Conservation (phyloP, 352 stramenopile genomes). For the Phytopythium mirpurense region DNA sequence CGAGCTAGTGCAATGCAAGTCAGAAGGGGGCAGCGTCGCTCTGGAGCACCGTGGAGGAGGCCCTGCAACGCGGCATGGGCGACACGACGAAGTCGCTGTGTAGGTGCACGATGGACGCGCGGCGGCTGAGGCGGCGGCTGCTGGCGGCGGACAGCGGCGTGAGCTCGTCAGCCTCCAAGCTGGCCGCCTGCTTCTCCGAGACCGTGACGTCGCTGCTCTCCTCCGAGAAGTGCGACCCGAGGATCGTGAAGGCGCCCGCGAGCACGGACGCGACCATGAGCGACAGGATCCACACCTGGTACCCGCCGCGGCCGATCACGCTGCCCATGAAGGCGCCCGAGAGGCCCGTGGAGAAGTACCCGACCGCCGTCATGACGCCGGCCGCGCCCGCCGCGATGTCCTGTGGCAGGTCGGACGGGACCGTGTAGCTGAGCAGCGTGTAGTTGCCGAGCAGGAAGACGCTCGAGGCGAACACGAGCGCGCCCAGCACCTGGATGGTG, state of each 20-base stretch:
- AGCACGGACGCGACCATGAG: conserved; percentile 55
- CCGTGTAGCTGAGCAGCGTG: conserved; percentile 67
- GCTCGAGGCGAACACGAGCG: conserved; percentile 58
- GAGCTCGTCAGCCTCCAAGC: conserved; percentile 18
- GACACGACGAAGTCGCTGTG: conserved; percentile 13
- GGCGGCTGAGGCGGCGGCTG: conserved; percentile 11
- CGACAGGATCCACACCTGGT: conserved; percentile 48
- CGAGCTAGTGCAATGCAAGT: too few relatives aligned
- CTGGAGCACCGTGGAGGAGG: conserved; percentile 6
- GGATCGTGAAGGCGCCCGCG: conserved; percentile 48
- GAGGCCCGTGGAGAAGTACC: conserved; percentile 65
- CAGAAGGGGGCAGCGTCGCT: conserved; percentile 8
- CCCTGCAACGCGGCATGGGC: conserved; percentile 9
- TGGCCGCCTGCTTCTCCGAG: conserved; percentile 20
- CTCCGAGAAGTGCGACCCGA: conserved; percentile 52
- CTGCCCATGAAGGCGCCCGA: conserved; percentile 61
- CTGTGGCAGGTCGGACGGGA: conserved; percentile 64
- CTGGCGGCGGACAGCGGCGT: conserved; percentile 33
- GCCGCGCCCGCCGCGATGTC: conserved; percentile 61
- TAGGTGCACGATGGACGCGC: conserved; percentile 13
- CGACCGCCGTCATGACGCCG: conserved; percentile 59
- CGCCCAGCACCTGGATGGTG: conserved; percentile 38
- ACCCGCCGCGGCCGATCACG: conserved; percentile 47
- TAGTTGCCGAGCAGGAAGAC: conserved; percentile 75
- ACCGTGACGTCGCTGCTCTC: conserved; percentile 18